Evolutionary conservation across 2,329 filamentous ascomycete genomes (phyloP).

Genomic region (Beauveria brongniartii): DNA sequence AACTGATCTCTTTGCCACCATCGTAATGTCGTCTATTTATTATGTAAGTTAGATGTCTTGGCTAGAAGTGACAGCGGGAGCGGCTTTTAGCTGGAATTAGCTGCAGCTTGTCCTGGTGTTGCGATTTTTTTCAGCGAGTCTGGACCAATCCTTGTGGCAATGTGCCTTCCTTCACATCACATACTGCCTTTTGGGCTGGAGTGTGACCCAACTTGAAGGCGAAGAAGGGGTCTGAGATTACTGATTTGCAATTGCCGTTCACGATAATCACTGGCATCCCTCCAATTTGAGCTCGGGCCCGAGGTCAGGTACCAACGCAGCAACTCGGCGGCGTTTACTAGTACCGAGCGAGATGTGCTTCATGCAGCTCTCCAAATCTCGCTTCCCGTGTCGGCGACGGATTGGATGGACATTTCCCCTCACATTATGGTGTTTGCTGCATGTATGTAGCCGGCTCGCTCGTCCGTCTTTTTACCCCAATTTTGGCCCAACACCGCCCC

Average conservation of each 20-base stretch:
- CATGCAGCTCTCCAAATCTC: neutral
- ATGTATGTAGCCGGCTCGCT: neutral
- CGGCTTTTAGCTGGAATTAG: slow-evolving; percentile 8
- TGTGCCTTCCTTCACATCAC: neutral
- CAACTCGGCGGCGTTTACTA: neutral
- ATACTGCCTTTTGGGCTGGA: neutral
- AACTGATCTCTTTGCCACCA: too few relatives aligned
- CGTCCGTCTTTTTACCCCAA: neutral
- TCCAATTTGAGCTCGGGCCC: neutral
- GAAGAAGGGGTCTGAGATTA: neutral
- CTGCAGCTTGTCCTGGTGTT: neutral
- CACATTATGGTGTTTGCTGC: neutral
- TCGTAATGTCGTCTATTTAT: neutral
- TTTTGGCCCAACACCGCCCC: neutral
- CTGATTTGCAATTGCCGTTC: neutral
- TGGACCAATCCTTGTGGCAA: neutral
- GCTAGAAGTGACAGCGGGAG: neutral
- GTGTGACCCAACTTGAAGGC: neutral
- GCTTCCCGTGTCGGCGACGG: neutral
- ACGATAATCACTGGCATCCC: too few relatives aligned
- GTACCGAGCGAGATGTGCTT: neutral
- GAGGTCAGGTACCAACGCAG: slow-evolving; percentile 6
- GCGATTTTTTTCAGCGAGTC: neutral
- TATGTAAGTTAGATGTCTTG: neutral
- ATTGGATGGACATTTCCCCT: neutral